Evolutionary conservation across 2,329 filamentous ascomycete genomes (phyloP).

Genomic region (Calonectria leucothoes): DNA sequence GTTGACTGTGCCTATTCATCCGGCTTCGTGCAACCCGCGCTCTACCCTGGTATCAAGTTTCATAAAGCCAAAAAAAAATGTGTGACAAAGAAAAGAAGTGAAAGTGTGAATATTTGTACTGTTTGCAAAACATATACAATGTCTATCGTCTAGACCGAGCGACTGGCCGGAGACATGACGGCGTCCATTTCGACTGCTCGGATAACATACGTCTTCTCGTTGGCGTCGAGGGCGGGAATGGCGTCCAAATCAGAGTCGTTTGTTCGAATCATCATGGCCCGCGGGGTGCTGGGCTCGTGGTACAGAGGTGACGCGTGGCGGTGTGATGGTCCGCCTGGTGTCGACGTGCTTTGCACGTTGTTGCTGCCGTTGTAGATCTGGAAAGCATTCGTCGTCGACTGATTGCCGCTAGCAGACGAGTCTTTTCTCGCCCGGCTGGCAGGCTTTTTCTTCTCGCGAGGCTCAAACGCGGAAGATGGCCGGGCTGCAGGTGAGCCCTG

Average conservation of each 20-base stretch:
- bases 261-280: conserved; percentile 37
- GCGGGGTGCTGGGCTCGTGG: conserved; percentile 45
- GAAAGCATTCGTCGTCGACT: neutral
- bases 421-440: neutral
- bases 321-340: conserved; percentile 29
- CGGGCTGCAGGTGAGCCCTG: neutral
- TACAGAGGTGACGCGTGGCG: conserved; percentile 29
- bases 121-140: too few relatives aligned
- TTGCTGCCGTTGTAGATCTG: neutral
- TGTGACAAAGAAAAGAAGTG: too few relatives aligned
- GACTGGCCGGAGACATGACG: too few relatives aligned
- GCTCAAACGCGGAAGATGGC: neutral
- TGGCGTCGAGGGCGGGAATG: neutral
- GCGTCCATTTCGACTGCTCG: too few relatives aligned
- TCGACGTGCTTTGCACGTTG: too few relatives aligned
- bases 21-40: neutral
- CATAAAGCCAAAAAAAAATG: too few relatives aligned
- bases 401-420: neutral
- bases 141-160: too few relatives aligned
- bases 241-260: conserved; percentile 19
- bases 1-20: neutral
- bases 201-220: too few relatives aligned
- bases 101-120: too few relatives aligned
- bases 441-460: neutral
- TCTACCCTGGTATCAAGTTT: neutral